Base-by-base conservation (phyloP, 176 grass and related monocot genomes). In the Dactylis glomerata region DNA sequence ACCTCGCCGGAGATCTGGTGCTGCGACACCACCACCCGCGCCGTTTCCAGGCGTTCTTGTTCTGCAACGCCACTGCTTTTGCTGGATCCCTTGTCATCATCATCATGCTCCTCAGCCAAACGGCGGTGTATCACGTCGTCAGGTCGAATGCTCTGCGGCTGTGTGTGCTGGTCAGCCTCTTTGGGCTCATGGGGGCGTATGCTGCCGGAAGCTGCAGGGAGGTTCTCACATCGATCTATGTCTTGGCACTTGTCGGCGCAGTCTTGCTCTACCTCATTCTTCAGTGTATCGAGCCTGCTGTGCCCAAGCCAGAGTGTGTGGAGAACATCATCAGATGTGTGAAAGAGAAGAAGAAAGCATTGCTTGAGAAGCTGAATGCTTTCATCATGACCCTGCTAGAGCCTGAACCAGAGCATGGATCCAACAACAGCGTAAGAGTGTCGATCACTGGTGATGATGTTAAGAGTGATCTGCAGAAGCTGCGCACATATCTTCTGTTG, bases 1-100 rank as follows among this genome's bases (percentile, higher is more conserved):
- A 85, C 32, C 77, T 85, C 49, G 76, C 82, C 1, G 87, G 87
- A 38, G 87, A 89, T 2, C 87, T 77, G 2, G 30, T 85, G 10
- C 69, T 89, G 56, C 76, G 49, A 41, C 59, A 85, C 3, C 77
- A 85, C 17, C 59, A 89, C 50, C 82, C 87, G 9, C 49, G 77
- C 9, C 59, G 87, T 1, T 89, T 89, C 70, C 76, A 85, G 77
- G 50, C 82, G 3, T 89, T 89, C 30, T 50, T 85, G 69, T 2
- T 81, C 61, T 89, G 87, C 87, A 89, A 89, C 50, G 82, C 77
- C 33, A 85, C 82, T n/a, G 62, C 87, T 9, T 89, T 89, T 49
- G 59, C 82, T 40, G 70, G 69, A 30, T 89, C 87, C 5, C 61
- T 89, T 6, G 87, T 85, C 10, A 85, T 85, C 24, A 85, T 89